Percentiles rank a stretch among this genome's conserved stretches.
Conservation (phyloP, 23 red algal species). For the Gracilariopsis chorda region DNA sequence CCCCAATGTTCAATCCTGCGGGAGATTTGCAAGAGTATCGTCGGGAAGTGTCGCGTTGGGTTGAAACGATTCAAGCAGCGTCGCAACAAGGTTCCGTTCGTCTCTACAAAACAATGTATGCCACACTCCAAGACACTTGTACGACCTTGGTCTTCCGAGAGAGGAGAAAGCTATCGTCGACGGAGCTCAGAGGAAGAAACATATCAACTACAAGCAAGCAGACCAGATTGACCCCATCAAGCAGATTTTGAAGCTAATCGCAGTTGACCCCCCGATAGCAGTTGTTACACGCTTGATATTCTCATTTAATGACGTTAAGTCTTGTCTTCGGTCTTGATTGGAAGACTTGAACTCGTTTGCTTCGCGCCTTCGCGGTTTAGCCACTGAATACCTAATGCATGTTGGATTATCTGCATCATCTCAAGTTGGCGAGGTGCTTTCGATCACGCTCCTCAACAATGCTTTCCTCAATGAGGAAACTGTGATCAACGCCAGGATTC, state of each 20-base stretch:
- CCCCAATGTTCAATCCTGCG: background rate
- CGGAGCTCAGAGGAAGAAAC: background rate
- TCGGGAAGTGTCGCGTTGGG: slow-evolving; percentile 6
- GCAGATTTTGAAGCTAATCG: background rate
- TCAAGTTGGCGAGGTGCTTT: too few relatives aligned
- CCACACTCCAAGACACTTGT: background rate
- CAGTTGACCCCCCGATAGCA: background rate
- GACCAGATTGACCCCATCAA: background rate
- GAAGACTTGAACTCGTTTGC: background rate
- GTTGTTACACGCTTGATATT: background rate
- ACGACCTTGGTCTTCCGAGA: background rate
- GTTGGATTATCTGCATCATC: too few relatives aligned
- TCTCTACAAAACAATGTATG: slow-evolving; percentile 13
- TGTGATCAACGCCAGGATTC: too few relatives aligned
- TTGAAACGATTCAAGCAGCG: background rate
- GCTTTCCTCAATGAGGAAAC: too few relatives aligned
- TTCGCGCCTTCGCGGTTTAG: background rate
- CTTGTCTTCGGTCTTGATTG: background rate
- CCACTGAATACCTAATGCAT: background rate
- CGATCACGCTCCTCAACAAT: too few relatives aligned
- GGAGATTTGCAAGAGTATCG: background rate
- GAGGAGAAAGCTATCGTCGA: slow-evolving; percentile 3
- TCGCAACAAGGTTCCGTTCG: background rate
- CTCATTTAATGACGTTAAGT: background rate
- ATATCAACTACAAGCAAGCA: background rate